A percentile compares a stretch with the other conserved stretches of the same genome.
phyloP scores from a whole-genome alignment of 1,284 basidiomycete genomes.

The Cryptococcus sp. region DNA sequence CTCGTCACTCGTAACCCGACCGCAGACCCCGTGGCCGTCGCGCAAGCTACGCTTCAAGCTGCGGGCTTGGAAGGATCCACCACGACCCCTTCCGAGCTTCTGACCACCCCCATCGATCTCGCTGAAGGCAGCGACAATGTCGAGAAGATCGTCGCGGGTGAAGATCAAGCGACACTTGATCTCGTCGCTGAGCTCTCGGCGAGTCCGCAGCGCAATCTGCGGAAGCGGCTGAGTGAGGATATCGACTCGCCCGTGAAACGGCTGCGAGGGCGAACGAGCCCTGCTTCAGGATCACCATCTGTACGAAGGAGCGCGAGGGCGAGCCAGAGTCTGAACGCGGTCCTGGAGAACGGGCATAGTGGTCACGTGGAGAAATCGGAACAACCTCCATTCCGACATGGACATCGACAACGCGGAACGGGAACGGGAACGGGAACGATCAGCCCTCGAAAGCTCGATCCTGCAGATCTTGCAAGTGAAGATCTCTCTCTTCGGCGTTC shows the following conservation, averaged over 20 bases:
- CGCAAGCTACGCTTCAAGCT: constrained; percentile 18
- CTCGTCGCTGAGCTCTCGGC: constrained; percentile 35
- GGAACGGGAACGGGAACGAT: not conserved
- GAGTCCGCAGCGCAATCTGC: constrained; percentile 31
- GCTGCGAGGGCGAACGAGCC: not conserved
- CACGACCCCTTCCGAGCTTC: not conserved
- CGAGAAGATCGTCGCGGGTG: constrained; percentile 24
- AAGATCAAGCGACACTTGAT: constrained; percentile 42
- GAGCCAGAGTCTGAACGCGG: constrained; percentile 1
- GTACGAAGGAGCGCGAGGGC: constrained; percentile 10
- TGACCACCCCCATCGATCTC: not conserved
- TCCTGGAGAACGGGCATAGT: not conserved
- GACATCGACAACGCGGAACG: not conserved
- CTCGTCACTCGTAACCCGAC: constrained; percentile 57
- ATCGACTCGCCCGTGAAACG: constrained; percentile 9
- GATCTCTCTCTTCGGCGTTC: not conserved
- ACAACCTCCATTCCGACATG: not conserved
- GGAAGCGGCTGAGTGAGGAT: constrained; percentile 24
- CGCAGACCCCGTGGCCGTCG: constrained; percentile 16
- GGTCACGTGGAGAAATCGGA: not conserved
- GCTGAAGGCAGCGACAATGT: constrained; percentile 1
- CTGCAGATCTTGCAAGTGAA: not conserved
- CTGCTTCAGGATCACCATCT: too few relatives aligned
- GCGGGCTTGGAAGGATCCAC: constrained; percentile 8
- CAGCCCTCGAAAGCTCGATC: not conserved